Conservation (phyloP, 2,329 filamentous ascomycete genomes). For the Hypoxylon rubiginosum region DNA sequence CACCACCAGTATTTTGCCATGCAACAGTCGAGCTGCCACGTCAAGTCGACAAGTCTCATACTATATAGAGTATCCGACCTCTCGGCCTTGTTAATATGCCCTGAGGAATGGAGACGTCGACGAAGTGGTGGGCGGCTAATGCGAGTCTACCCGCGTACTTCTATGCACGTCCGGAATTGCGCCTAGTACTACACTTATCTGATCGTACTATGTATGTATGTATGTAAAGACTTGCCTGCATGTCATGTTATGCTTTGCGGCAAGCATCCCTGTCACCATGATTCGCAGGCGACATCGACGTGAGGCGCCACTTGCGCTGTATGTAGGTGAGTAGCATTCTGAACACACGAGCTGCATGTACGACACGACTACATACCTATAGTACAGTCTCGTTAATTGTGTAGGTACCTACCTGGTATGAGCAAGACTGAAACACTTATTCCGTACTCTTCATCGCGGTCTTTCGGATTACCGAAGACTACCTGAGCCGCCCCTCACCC, state of each 20-base stretch:
- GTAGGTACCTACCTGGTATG: too few relatives aligned
- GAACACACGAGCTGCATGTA: conserved; percentile 2
- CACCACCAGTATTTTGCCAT: neutral
- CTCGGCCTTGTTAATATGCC: neutral
- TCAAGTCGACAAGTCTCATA: neutral
- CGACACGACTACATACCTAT: neutral
- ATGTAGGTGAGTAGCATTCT: conserved; percentile 3
- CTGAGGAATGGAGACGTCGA: neutral
- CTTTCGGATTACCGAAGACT: neutral
- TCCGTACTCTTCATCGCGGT: neutral
- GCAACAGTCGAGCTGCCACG: neutral
- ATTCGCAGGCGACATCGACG: conserved; percentile 3
- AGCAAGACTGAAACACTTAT: neutral
- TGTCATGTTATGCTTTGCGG: neutral
- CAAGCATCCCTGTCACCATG: neutral
- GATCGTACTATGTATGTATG: too few relatives aligned
- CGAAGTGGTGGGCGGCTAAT: neutral
- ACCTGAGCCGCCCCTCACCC: neutral
- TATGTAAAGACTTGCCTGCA: neutral
- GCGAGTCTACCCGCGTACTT: neutral
- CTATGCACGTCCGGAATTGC: neutral
- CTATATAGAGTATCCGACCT: neutral
- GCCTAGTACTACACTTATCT: neutral
- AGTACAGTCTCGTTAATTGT: neutral
- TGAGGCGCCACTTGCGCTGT: conserved; percentile 1